A percentile compares a stretch with the other conserved stretches of the same genome.
Evolutionary conservation across 306 rosid genomes (phyloP).

Genomic region (Ormosia emarginata): DNA sequence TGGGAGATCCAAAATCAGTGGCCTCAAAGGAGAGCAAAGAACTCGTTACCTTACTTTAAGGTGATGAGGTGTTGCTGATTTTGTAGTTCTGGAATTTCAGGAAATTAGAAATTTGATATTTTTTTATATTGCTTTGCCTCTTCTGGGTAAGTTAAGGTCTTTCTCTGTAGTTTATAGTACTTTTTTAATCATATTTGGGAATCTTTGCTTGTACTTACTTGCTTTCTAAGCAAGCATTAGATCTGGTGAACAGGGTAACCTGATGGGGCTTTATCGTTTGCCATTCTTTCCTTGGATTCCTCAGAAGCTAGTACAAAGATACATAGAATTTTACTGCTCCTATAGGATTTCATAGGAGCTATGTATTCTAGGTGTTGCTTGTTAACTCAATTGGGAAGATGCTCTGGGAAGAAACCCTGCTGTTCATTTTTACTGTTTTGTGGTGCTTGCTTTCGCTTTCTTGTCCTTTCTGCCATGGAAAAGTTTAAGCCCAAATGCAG

Average conservation of each 20-base stretch:
- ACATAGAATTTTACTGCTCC: slow-evolving; percentile 20
- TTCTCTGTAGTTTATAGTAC: slow-evolving; percentile 25
- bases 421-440: slow-evolving; percentile 49
- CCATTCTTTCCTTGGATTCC: slow-evolving; percentile 50
- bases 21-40: background rate
- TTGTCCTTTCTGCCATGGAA: slow-evolving; percentile 34
- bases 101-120: slow-evolving; percentile 7
- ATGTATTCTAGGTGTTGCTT: slow-evolving; percentile 58
- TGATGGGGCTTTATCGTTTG: slow-evolving; percentile 28
- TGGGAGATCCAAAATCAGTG: background rate
- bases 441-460: slow-evolving; percentile 40
- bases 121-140: background rate
- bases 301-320: slow-evolving; percentile 27
- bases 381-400: slow-evolving; percentile 43
- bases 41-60: background rate
- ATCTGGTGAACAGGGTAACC: slow-evolving; percentile 27
- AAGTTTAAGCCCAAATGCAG: slow-evolving; percentile 30
- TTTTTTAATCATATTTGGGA: slow-evolving; percentile 10
- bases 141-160: slow-evolving; percentile 25
- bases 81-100: slow-evolving; percentile 24
- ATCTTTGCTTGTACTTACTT: slow-evolving; percentile 52
- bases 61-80: slow-evolving; percentile 13
- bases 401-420: slow-evolving; percentile 50
- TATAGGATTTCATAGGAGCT: slow-evolving; percentile 27
- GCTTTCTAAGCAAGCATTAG: slow-evolving; percentile 42